Evolutionary conservation across 352 stramenopile genomes (phyloP).

Genomic region (Phytopythium sindhum): DNA sequence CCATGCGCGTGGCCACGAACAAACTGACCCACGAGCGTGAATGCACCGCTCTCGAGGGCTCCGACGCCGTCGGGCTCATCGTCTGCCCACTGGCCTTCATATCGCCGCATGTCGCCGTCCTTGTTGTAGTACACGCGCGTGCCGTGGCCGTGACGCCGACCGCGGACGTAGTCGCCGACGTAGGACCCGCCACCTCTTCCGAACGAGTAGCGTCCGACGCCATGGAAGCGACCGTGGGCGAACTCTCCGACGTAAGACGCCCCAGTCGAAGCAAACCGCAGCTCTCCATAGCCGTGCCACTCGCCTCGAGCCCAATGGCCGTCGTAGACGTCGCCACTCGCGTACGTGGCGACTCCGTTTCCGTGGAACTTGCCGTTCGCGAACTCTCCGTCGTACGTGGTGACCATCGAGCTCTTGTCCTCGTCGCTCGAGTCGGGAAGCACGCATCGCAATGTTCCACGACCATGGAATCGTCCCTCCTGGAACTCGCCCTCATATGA

Average conservation of each 20-base stretch:
- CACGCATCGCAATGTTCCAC: constrained; percentile 21
- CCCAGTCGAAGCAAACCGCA: constrained; percentile 38
- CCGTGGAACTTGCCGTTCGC: constrained; percentile 48
- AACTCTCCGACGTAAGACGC: constrained; percentile 59
- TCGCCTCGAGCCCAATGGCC: constrained; percentile 57
- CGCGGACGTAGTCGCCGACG: constrained; percentile 49
- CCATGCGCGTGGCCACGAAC: constrained; percentile 41
- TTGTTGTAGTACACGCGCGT: constrained; percentile 47
- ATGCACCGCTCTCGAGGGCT: constrained; percentile 43
- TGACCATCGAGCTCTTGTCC: constrained; percentile 32
- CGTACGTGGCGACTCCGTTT: constrained; percentile 52
- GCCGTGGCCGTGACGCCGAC: constrained; percentile 57
- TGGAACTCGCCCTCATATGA: constrained; percentile 68
- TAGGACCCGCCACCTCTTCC: constrained; percentile 57
- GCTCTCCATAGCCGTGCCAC: constrained; percentile 51
- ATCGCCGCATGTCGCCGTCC: constrained; percentile 26
- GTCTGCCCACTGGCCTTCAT: constrained; percentile 68
- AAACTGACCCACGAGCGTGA: constrained; percentile 65
- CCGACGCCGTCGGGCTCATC: constrained; percentile 57
- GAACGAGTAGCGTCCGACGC: constrained; percentile 52
- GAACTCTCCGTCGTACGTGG: constrained; percentile 53
- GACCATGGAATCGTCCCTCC: constrained; percentile 48
- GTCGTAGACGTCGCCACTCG: constrained; percentile 63
- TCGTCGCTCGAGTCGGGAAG: neutral
- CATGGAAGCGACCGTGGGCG: constrained; percentile 44